phyloP scores from a whole-genome alignment of 257 asterid species.

The Nicotiana attenuata region DNA sequence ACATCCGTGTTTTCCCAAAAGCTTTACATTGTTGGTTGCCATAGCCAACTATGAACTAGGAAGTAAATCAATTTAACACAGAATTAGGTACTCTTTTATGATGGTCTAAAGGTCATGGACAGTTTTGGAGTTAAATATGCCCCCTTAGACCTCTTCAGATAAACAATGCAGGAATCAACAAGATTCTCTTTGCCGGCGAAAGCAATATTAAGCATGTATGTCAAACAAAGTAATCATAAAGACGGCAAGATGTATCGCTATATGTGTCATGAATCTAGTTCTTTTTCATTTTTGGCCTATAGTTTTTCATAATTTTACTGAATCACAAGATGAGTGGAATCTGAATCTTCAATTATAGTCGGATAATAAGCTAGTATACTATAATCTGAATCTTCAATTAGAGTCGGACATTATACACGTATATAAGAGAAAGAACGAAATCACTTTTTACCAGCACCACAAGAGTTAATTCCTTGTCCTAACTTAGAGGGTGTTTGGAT shows the following conservation, averaged over 20 bases:
- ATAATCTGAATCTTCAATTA: not conserved
- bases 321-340: not conserved
- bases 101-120: not conserved
- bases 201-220: not conserved
- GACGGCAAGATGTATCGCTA: not conserved
- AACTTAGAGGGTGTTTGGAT: not conserved
- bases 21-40: slow-evolving; percentile 33
- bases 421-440: not conserved
- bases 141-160: not conserved
- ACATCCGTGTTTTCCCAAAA: slow-evolving; percentile 34
- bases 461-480: not conserved
- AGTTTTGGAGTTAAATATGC: not conserved
- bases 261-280: not conserved
- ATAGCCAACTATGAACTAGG: slow-evolving; percentile 15
- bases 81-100: not conserved
- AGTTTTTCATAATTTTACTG: not conserved
- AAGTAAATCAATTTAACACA: not conserved
- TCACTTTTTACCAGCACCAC: not conserved
- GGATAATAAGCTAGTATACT: too few species aligned
- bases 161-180: not conserved
- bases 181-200: not conserved
- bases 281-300: not conserved
- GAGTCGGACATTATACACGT: not conserved
- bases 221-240: not conserved
- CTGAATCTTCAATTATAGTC: not conserved